Conservation (phyloP, 1,284 basidiomycete genomes). For the Sparassis latifolia region DNA sequence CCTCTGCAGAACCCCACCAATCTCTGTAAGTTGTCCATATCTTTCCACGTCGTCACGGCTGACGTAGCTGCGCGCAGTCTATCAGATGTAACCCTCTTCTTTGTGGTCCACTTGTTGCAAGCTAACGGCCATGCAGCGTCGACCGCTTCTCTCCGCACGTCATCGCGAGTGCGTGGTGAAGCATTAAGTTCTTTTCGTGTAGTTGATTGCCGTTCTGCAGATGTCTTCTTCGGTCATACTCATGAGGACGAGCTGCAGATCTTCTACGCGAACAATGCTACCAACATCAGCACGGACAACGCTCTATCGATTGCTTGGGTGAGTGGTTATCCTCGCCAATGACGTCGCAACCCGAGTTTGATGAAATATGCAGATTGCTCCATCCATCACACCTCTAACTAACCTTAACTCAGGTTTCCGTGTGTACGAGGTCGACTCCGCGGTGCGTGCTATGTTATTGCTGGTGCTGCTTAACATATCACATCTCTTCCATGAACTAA, state of each 20-base stretch:
- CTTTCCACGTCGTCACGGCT: neutral
- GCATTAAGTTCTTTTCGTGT: neutral
- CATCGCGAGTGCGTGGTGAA: constrained; percentile 55
- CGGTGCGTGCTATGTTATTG: constrained; percentile 28
- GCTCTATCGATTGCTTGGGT: constrained; percentile 56
- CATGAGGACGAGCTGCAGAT: constrained; percentile 79
- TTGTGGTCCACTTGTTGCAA: constrained; percentile 7
- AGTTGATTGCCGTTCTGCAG: constrained; percentile 25
- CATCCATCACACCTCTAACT: constrained; percentile 66
- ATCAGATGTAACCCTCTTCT: constrained; percentile 54
- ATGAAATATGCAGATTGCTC: constrained; percentile 39
- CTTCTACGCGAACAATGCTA: constrained; percentile 73
- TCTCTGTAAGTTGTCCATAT: constrained; percentile 45
- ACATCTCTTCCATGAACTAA: constrained; percentile 19
- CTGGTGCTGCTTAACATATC: neutral
- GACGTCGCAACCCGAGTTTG: too few species aligned
- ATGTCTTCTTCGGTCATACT: constrained; percentile 77
- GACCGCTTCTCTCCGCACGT: constrained; percentile 75
- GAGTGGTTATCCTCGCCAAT: constrained; percentile 3
- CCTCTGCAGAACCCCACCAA: constrained; percentile 56
- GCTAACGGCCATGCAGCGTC: constrained; percentile 42
- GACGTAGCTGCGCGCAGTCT: constrained; percentile 37
- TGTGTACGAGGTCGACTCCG: constrained; percentile 73
- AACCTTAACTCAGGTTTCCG: constrained; percentile 78
- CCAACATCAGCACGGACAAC: constrained; percentile 46